Base-by-base conservation (phyloP, 1,284 basidiomycete genomes). In the Ustilago cynodontis region DNA sequence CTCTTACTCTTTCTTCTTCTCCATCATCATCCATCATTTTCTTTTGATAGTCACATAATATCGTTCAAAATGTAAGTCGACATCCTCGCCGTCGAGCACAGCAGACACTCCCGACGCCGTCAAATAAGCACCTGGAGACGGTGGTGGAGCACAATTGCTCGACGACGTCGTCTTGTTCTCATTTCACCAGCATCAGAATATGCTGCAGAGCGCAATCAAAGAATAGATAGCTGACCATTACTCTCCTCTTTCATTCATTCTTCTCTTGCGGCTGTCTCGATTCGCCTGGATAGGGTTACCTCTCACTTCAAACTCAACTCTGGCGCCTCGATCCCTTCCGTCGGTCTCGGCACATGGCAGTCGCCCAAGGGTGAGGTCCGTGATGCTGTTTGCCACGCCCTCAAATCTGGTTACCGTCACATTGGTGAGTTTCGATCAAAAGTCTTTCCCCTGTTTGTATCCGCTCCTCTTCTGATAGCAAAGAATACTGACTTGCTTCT, bases 291-390 rank as follows among this genome's bases (percentile, higher is more conserved):
- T 33, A 75, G 74, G 68, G 61, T 62, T 58, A 63, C 74, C 49
- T 62, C 81, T 56, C 59, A 71, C 47, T 77, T 77, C 52, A 79
- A 74, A 60, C 76, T 81, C 54, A 77, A 79, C 77, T 78, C 66
- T 54, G 79, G 79, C 50, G 77, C 70, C 11, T 70, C 69, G 29
- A 79, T 82, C 45, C 77, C 79, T 8, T 73, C 79, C 5, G 77
- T 82, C 29, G 77, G 71, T 43, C 64, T 82, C 31, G 81, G 81
- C 14, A 77, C 73, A 55, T 82, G 68, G 71, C 74, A 80, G 55
- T 70, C 70, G 18, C 77, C 77, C 49, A 77, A 77, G 69, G 81
- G 80, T 29, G 64, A 93, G 79, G 91, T 89, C 4, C 82, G 88
- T 55, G 77, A 88, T 3, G 82, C 87, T 9, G 88, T 92, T 64